These are phyloP conservation scores for Yamadazyma friedrichii DNA, from an alignment of 1,139 yeast species.

Conservation along the genomic window DNA sequence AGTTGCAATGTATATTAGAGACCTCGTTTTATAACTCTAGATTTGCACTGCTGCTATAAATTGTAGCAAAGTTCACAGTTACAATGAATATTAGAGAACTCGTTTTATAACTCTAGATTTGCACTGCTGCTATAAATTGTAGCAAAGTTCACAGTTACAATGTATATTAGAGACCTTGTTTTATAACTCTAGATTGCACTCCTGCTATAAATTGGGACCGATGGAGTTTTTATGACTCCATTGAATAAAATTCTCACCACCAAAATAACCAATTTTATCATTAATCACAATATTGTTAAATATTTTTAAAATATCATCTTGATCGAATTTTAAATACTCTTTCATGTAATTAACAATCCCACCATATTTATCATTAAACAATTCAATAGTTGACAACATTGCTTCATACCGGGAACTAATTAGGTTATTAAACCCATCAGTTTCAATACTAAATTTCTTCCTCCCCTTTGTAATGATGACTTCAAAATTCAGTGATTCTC, in stretches of 20 bases:
- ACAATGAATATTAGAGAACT: too few species aligned
- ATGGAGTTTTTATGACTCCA: conserved; percentile 26
- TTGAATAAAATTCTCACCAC: conserved; percentile 18
- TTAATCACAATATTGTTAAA: conserved; percentile 40
- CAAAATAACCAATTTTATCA: conserved; percentile 20
- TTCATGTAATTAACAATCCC: conserved; percentile 53
- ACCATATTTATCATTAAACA: conserved; percentile 52
- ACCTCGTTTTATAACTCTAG: too few species aligned
- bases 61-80: too few species aligned
- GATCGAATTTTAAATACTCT: conserved; percentile 44
- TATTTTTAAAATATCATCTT: conserved; percentile 50
- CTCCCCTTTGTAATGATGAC: conserved; percentile 33
- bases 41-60: too few species aligned
- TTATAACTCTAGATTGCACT: conserved; percentile 1
- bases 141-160: conserved; percentile 7
- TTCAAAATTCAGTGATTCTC: conserved; percentile 25
- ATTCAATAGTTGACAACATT: conserved; percentile 62
- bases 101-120: too few species aligned
- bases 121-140: too few species aligned
- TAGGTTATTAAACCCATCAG: conserved; percentile 55
- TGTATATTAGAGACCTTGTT: neutral
- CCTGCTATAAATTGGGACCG: conserved; percentile 14
- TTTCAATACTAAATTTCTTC: conserved; percentile 38
- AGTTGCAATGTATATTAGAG: too few species aligned
- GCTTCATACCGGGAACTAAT: conserved; percentile 70